Percentiles rank a stretch among this genome's conserved stretches.
phyloP scores from a whole-genome alignment of 2,329 filamentous ascomycete species.

The Hortaea werneckii region DNA sequence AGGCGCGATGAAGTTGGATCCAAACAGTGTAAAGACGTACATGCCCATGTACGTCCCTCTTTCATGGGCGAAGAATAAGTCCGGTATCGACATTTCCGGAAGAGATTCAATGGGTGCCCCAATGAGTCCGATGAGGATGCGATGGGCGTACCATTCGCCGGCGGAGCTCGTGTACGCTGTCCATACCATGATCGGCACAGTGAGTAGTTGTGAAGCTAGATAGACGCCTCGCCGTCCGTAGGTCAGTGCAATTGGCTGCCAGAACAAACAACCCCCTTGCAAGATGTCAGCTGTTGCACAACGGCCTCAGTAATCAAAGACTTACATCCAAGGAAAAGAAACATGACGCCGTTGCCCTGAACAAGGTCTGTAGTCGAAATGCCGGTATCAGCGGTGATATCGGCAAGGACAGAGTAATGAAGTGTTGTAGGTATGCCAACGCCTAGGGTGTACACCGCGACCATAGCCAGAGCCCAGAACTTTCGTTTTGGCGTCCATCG shows the following conservation, averaged over 20 bases:
- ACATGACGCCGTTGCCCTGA: constrained; percentile 36
- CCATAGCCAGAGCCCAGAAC: constrained; percentile 30
- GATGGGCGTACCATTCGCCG: constrained; percentile 38
- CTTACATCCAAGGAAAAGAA: constrained; percentile 12
- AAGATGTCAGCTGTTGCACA: too few relatives aligned
- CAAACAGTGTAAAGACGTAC: constrained; percentile 16
- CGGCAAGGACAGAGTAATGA: constrained; percentile 41
- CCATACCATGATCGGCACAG: constrained; percentile 35
- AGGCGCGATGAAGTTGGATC: constrained; percentile 25
- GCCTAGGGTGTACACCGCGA: constrained; percentile 38
- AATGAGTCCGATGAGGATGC: constrained; percentile 36
- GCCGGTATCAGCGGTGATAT: constrained; percentile 38
- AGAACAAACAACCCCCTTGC: constrained; percentile 31
- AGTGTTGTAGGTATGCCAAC: constrained; percentile 40
- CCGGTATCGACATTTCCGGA: constrained; percentile 27
- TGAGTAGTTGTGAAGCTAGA: constrained; percentile 33
- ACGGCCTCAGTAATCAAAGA: too few relatives aligned
- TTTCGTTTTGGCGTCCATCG: constrained; percentile 30
- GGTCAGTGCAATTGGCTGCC: constrained; percentile 44
- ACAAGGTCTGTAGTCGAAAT: constrained; percentile 37
- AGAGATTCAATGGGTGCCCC: constrained; percentile 41
- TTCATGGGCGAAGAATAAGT: constrained; percentile 18
- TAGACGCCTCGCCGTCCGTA: constrained; percentile 43
- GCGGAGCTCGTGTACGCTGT: constrained; percentile 35
- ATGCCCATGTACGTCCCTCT: constrained; percentile 20